These are phyloP conservation scores for Houttuynia cordata DNA, from an alignment of 164 flowering plant genomes.

Conservation along the genomic window DNA sequence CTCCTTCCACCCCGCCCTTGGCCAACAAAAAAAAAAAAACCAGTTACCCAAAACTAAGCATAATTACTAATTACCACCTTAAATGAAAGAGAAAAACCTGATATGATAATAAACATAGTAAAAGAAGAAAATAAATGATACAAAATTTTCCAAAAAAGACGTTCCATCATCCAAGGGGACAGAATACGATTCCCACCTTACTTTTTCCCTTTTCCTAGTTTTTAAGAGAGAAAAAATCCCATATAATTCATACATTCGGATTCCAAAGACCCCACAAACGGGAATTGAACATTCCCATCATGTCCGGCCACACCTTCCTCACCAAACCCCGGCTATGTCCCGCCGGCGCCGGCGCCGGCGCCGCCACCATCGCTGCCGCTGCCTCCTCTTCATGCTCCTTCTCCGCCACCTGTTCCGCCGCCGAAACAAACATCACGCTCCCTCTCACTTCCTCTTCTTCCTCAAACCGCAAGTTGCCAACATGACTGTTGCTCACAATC, in stretches of 20 bases:
- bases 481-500: no score
- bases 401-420: no score
- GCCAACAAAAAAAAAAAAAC: no score
- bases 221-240: no score
- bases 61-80: no score
- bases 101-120: neutral
- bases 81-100: no score
- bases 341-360: neutral
- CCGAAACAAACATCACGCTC: no score
- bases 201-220: neutral
- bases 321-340: neutral
- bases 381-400: neutral
- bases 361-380: neutral
- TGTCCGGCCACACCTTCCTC: slow-evolving; percentile 73
- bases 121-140: neutral
- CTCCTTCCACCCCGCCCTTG: no score
- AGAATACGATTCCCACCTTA: neutral
- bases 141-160: neutral
- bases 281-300: slow-evolving; percentile 59
- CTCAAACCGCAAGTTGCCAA: neutral
- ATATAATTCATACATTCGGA: slow-evolving; percentile 15
- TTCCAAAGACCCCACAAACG: slow-evolving; percentile 81
- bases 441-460: neutral
- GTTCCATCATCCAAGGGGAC: neutral
- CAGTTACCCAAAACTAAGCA: no score